Evolutionary conservation across 371 early-diverging fungal species (phyloP), one percentile per base, ranked within the genome.

Genomic region (Mucor racemosus): DNA sequence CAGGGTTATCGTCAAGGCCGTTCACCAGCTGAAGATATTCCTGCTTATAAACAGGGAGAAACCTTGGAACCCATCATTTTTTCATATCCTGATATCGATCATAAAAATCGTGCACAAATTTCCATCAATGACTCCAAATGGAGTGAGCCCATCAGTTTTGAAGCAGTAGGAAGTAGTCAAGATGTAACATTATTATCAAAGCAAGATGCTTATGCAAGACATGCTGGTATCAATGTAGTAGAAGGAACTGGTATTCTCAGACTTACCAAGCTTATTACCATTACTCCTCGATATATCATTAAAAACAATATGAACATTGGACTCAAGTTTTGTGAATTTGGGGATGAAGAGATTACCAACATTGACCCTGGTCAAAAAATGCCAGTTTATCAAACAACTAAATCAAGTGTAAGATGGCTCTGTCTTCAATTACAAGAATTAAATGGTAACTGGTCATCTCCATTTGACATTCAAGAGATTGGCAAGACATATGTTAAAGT

Each of bases 221-320:
- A 89, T 50, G 66, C 92, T 6, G 95, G 94, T 9, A 84, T 92
- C 8, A 78, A 76, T 42, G 84, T 95, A 3, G 83, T 87, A 62
- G 94, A 93, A 71, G 82, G 84, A 3, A 58, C 74, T 11, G 90
- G 89, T 56, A 80, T 80, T 66, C 87, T 85, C 60, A 77, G 79
- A 54, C 59, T 88, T 44, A 85, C 87, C 13, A 94, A 92, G 64
- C 78, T 95, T 8, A 89, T 95, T 10, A 89, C 91, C 0, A 85
- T 96, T 35, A 71, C 94, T 0, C 92, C 97, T 15, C 86, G 98
- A 4, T 97, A 88, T 73, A 88, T 96, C n/a, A 64, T 96, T 17
- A 88, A 90, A 68, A 97, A 94, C 78, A 84, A 86, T 60, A 76
- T 88, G 60, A 77, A 78, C 17, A 70, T 86, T 9, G 73, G 86